phyloP scores from a whole-genome alignment of 108 stramenopile genomes.

The Fragilaria crotonensis region DNA sequence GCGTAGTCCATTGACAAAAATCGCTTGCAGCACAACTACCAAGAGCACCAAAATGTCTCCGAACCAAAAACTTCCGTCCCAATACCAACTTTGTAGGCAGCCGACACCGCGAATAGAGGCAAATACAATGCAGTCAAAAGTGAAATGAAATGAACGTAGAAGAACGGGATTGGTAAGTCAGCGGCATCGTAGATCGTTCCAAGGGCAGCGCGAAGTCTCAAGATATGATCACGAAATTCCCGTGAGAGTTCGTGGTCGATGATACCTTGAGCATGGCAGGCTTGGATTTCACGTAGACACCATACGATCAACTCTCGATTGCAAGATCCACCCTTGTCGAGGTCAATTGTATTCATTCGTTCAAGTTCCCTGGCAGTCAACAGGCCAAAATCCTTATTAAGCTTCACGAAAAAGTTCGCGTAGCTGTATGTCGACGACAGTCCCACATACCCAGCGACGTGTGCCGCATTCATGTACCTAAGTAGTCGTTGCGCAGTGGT shows the following conservation, averaged over 20 bases:
- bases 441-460: constrained; percentile 38
- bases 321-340: constrained; percentile 19
- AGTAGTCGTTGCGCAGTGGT: constrained; percentile 25
- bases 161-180: constrained; percentile 40
- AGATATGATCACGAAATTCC: constrained; percentile 14
- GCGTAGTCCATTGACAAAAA: constrained; percentile 30
- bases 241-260: constrained; percentile 13
- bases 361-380: constrained; percentile 28
- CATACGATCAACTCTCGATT: constrained; percentile 19
- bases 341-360: constrained; percentile 14
- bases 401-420: constrained; percentile 23
- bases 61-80: constrained; percentile 8
- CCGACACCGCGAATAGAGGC: constrained; percentile 35
- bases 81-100: constrained; percentile 11
- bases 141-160: constrained; percentile 43
- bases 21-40: constrained; percentile 22
- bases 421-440: constrained; percentile 18
- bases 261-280: neutral
- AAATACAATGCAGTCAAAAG: constrained; percentile 33
- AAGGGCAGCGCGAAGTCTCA: constrained; percentile 8
- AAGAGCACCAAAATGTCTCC: constrained; percentile 12
- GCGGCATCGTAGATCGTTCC: constrained; percentile 26
- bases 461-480: constrained; percentile 45
- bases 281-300: constrained; percentile 14
- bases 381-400: constrained; percentile 21